Evolutionary conservation across 495 filamentous ascomycete genomes (phyloP), one percentile per base, ranked within the genome.

Genomic region (Lophiotrema nucula): DNA sequence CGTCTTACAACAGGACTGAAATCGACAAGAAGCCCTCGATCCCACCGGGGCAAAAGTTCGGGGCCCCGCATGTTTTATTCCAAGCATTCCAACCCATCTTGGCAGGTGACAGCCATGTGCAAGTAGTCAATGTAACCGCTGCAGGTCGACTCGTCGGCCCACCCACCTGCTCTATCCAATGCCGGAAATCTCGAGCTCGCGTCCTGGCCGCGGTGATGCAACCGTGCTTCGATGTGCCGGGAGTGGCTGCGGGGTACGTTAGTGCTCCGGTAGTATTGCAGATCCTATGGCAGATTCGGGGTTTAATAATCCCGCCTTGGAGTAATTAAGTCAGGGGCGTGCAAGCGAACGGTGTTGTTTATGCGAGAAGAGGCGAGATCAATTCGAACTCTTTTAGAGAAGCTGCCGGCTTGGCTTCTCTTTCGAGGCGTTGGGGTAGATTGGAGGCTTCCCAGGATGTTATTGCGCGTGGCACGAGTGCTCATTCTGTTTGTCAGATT

Each of bases 241-340:
- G 16, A 50, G 62, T 60, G 56, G 56, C 51, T 65, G 62, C 62
- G 62, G 62, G 62, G 62, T 65, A 61, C 62, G 47, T 56, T 65
- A 61, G 62, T 39, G 51, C 27, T 23, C 31, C 51, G 53, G 44
- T 38, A 56, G 28, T 56, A 39, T 44, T 48, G 48, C 16, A 53
- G 55, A 58, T 58, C 45, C 16, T 58, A 49, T 58, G 26, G 19
- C 6, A 18, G n/a, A n/a, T 19, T 18, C 31, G 26, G 54, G 37
- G 12, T 26, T 44, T 27, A 49, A 10, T 49, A 33, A 19, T 16
- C 8, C 13, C 22, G 41, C 26, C 39, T 55, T 55, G 41, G 39
- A 55, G 15, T 18, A 47, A 54, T 54, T 39, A 19, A 52, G 16
- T 31, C 50, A 44, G 38, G 38, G 38, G 12, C 26, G 3, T n/a